A percentile compares a stretch with the other conserved stretches of the same genome.
Conservation (phyloP, 2,329 filamentous ascomycete species). For the Talaromyces sp. region DNA sequence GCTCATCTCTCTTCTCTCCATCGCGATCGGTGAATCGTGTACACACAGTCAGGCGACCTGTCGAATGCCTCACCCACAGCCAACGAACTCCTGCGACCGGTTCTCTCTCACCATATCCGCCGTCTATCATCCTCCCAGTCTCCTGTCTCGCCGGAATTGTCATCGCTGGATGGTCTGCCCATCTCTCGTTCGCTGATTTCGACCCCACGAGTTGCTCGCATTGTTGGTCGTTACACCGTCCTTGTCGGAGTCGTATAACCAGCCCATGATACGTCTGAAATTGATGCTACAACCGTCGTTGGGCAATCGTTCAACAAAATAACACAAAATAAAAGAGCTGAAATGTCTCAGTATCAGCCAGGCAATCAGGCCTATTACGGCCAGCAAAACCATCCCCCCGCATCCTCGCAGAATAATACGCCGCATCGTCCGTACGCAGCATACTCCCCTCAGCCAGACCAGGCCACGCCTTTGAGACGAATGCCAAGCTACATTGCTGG, state of each 20-base stretch:
- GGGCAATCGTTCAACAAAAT: background rate
- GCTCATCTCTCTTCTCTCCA: background rate
- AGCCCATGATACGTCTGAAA: background rate
- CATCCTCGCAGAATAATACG: conserved; percentile 20
- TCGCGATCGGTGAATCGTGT: background rate
- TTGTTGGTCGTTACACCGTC: background rate
- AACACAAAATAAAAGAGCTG: background rate
- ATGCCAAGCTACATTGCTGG: conserved; percentile 70
- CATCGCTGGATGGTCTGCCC: background rate
- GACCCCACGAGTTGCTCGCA: background rate
- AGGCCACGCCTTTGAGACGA: conserved; percentile 42
- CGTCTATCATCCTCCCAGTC: background rate
- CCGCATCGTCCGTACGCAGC: conserved; percentile 32
- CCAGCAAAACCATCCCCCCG: conserved; percentile 20
- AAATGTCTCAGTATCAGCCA: conserved; percentile 52
- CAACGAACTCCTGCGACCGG: background rate
- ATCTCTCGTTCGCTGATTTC: background rate
- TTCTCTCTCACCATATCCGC: background rate
- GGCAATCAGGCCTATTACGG: conserved; percentile 44
- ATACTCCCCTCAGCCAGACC: conserved; percentile 34
- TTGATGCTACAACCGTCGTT: background rate
- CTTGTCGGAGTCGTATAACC: background rate
- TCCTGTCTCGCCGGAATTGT: background rate
- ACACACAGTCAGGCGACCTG: background rate
- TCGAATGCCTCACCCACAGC: background rate